A percentile compares a stretch with the other conserved stretches of the same genome.
Conservation (phyloP, 495 filamentous ascomycete species). For the Aspergillus asperescens region DNA sequence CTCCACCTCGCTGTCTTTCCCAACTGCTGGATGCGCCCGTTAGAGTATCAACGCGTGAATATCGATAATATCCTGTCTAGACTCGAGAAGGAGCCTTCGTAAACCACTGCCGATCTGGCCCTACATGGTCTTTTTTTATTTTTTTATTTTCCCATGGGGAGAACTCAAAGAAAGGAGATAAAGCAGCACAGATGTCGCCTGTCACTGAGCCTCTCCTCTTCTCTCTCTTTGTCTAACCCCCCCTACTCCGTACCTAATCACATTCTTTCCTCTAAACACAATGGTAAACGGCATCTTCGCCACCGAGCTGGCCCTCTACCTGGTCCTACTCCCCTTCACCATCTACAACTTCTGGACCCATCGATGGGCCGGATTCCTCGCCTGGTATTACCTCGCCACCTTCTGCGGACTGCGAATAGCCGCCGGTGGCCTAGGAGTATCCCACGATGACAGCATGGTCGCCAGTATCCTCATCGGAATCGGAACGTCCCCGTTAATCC, state of each 20-base stretch:
- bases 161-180: not conserved
- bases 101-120: not conserved
- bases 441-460: constrained; percentile 17
- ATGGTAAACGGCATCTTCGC: constrained; percentile 24
- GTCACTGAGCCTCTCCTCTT: not conserved
- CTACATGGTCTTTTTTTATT: not conserved
- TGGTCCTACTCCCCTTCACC: constrained; percentile 23
- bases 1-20: too few species aligned
- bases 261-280: not conserved
- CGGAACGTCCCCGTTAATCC: constrained; percentile 41
- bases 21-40: too few species aligned
- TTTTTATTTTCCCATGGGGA: too few species aligned
- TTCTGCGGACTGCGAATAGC: constrained; percentile 37
- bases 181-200: too few species aligned
- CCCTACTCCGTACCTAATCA: too few species aligned
- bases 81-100: not conserved
- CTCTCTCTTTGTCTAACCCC: too few species aligned
- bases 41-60: too few species aligned
- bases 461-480: constrained; percentile 36
- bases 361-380: constrained; percentile 29
- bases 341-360: constrained; percentile 32
- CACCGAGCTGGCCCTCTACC: constrained; percentile 35
- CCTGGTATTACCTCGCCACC: constrained; percentile 34
- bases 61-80: too few species aligned
- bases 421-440: constrained; percentile 28